A percentile compares a stretch with the other conserved stretches of the same genome.
Evolutionary conservation across 2,329 filamentous ascomycete species (phyloP).

Genomic region (Dactylellina parvicollis): DNA sequence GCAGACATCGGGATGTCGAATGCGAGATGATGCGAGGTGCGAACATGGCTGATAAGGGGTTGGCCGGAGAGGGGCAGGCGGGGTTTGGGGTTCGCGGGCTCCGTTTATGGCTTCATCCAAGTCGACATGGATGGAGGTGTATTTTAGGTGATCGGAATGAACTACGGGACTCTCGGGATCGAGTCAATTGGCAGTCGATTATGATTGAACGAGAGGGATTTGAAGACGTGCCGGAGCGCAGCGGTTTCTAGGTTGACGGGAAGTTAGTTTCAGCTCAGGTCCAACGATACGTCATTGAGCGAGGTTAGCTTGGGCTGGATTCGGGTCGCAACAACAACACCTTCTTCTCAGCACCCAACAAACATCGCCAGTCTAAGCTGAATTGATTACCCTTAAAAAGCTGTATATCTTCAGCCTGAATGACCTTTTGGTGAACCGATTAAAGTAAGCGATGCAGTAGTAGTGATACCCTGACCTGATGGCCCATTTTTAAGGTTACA

Average conservation of each 20-base stretch:
- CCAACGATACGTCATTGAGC: slow-evolving; percentile 14
- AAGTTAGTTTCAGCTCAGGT: not conserved
- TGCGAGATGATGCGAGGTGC: slow-evolving; percentile 38
- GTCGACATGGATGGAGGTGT: slow-evolving; percentile 21
- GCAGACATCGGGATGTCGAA: slow-evolving; percentile 51
- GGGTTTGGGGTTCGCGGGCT: slow-evolving; percentile 33
- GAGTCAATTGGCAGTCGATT: slow-evolving; percentile 3
- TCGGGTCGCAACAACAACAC: slow-evolving; percentile 8
- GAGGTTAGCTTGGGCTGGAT: not conserved
- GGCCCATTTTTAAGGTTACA: no score
- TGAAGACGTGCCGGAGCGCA: not conserved
- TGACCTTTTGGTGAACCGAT: no score
- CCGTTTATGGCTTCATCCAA: slow-evolving; percentile 46
- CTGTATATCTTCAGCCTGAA: no score
- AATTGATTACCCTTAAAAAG: no score
- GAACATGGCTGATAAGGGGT: slow-evolving; percentile 49
- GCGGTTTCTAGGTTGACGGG: not conserved
- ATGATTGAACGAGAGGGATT: not conserved
- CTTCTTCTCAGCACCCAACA: slow-evolving; percentile 18
- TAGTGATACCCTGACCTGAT: no score
- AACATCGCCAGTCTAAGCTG: no score
- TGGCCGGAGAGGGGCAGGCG: slow-evolving; percentile 23
- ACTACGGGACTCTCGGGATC: not conserved
- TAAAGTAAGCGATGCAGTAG: no score
- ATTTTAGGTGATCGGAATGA: not conserved